Percentiles rank a stretch among this genome's conserved stretches.
These are phyloP conservation scores for Ilyonectria destructans DNA, from an alignment of 2,329 filamentous ascomycete species.

Conservation along the genomic window DNA sequence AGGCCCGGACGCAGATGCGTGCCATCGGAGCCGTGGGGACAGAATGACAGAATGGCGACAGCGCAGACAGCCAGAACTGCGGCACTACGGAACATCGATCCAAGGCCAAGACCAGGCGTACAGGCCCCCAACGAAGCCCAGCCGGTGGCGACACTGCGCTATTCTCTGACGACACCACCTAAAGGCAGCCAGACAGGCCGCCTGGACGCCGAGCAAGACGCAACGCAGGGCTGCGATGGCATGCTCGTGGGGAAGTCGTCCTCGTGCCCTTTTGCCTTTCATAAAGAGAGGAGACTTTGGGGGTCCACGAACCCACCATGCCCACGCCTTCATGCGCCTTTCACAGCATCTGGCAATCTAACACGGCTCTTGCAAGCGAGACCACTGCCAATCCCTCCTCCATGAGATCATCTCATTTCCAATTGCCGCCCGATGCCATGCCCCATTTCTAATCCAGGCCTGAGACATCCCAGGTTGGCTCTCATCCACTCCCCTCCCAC, in stretches of 20 bases:
- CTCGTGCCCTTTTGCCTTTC: slow-evolving; percentile 40
- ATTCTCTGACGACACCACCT: slow-evolving; percentile 31
- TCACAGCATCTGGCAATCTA: not conserved
- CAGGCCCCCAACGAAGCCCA: slow-evolving; percentile 24
- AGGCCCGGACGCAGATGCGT: slow-evolving; percentile 7
- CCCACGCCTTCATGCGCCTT: not conserved
- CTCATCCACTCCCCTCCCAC: slow-evolving; percentile 12
- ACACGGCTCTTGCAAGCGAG: slow-evolving; percentile 20
- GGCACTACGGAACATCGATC: slow-evolving; percentile 4
- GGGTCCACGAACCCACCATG: slow-evolving; percentile 25
- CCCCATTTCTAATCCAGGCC: slow-evolving; percentile 35
- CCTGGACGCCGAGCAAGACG: slow-evolving; percentile 34
- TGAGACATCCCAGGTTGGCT: slow-evolving; percentile 10
- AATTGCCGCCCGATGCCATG: slow-evolving; percentile 17
- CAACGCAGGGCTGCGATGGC: slow-evolving; percentile 44
- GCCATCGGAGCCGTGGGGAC: not conserved
- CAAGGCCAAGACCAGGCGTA: slow-evolving; percentile 15
- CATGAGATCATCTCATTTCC: slow-evolving; percentile 39
- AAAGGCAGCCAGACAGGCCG: slow-evolving; percentile 6
- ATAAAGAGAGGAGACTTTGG: slow-evolving; percentile 32
- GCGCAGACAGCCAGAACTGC: not conserved
- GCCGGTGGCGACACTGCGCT: slow-evolving; percentile 31
- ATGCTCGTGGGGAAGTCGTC: slow-evolving; percentile 46
- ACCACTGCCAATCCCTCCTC: slow-evolving; percentile 24
- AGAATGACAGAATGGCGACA: slow-evolving; percentile 2